A percentile compares a stretch with the other conserved stretches of the same genome.
These are phyloP conservation scores for Sporothrix euskadiensis DNA, from an alignment of 2,329 filamentous ascomycete species.

Conservation along the genomic window DNA sequence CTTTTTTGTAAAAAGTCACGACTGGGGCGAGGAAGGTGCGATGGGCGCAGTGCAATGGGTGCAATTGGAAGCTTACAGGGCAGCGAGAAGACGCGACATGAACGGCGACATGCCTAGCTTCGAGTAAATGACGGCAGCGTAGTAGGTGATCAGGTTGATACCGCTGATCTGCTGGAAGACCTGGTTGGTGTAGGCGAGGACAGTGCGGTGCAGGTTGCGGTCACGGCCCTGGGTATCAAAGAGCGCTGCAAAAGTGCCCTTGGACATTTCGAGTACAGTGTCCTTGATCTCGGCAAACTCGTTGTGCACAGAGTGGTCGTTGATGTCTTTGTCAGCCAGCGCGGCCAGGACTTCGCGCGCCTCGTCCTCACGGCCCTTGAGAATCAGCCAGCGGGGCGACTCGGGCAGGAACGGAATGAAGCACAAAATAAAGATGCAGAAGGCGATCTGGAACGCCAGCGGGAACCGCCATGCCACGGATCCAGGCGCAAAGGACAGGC, in stretches of 20 bases:
- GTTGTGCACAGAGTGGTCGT: conserved; percentile 56
- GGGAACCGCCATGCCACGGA: conserved; percentile 62
- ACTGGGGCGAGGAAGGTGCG: background rate
- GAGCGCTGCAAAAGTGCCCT: conserved; percentile 32
- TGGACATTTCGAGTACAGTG: conserved; percentile 61
- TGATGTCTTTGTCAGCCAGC: conserved; percentile 43
- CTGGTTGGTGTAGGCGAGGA: conserved; percentile 33
- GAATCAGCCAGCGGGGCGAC: conserved; percentile 50
- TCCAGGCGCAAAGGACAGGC: conserved; percentile 54
- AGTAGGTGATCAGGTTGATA: conserved; percentile 34
- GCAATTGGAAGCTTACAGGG: conserved; percentile 17
- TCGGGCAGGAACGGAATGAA: conserved; percentile 57
- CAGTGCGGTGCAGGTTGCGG: conserved; percentile 34
- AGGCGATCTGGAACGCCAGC: conserved; percentile 58
- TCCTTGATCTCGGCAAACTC: conserved; percentile 57
- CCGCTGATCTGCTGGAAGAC: conserved; percentile 48
- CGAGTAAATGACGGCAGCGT: conserved; percentile 33
- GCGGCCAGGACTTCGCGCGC: conserved; percentile 48
- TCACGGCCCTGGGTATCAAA: conserved; percentile 32
- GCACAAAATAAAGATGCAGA: conserved; percentile 58
- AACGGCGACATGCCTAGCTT: conserved; percentile 32
- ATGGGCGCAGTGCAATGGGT: background rate
- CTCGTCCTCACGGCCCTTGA: conserved; percentile 48
- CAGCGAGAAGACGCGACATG: conserved; percentile 32
- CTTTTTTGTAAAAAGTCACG: background rate